These are phyloP conservation scores for Melampsora occidentalis DNA, from an alignment of 1,284 basidiomycete genomes.

Conservation along the genomic window DNA sequence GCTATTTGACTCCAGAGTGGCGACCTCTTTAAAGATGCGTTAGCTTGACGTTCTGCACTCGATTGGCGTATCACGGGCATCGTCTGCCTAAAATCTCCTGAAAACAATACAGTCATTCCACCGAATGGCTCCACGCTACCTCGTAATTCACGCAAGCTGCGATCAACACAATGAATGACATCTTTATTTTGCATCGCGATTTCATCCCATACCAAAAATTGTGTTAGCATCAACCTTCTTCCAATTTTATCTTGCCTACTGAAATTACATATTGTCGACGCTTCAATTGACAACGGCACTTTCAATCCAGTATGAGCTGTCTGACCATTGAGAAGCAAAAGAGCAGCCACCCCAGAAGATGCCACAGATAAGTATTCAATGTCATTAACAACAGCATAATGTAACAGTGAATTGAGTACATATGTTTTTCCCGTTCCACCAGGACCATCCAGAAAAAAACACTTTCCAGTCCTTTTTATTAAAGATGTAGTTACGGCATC, in stretches of 20 bases:
- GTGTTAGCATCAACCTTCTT: conserved; percentile 42
- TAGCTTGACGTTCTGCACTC: not conserved
- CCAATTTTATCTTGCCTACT: no score
- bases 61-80: not conserved
- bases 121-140: not conserved
- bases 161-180: not conserved
- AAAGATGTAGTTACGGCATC: no score
- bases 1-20: no score
- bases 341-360: conserved; percentile 58
- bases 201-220: not conserved
- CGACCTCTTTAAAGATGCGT: not conserved
- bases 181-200: not conserved
- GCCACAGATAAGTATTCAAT: conserved; percentile 50
- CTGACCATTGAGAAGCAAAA: conserved; percentile 56
- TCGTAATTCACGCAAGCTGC: not conserved
- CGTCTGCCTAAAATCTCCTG: not conserved
- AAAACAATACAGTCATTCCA: not conserved
- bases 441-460: conserved; percentile 21
- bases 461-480: no score
- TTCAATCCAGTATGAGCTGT: conserved; percentile 59
- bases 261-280: not conserved
- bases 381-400: not conserved
- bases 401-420: conserved; percentile 55
- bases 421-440: conserved; percentile 61
- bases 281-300: conserved; percentile 50